phyloP scores from a whole-genome alignment of 306 rosid species.

The Vigna nakashimae region DNA sequence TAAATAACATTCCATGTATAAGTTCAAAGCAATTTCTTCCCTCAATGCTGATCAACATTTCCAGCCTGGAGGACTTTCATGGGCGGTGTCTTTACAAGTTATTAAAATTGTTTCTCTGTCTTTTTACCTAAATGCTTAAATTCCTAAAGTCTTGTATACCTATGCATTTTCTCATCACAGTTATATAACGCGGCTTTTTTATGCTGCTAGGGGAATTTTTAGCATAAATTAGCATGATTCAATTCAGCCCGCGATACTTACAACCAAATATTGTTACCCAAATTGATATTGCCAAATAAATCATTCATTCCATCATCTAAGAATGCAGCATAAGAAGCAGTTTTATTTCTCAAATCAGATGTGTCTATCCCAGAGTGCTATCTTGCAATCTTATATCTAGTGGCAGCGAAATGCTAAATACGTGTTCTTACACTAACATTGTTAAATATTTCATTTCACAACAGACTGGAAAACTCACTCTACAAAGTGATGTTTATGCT shows the following conservation, averaged over 20 bases:
- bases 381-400: constrained; percentile 18
- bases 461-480: constrained; percentile 95
- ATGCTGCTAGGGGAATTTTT: constrained; percentile 6
- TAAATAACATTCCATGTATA: constrained; percentile 10
- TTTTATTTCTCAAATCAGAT: constrained; percentile 35
- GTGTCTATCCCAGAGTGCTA: constrained; percentile 3
- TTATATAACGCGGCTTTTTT: not conserved
- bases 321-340: constrained; percentile 18
- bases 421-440: constrained; percentile 2
- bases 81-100: not conserved
- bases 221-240: constrained; percentile 23
- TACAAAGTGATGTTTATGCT: constrained; percentile 97
- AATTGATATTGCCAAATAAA: constrained; percentile 12
- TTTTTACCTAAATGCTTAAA: not conserved
- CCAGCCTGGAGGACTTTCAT: not conserved
- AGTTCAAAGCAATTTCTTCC: not conserved
- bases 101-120: not conserved
- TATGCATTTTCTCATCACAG: not conserved
- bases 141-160: not conserved
- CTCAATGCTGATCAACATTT: not conserved
- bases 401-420: constrained; percentile 6
- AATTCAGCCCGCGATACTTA: constrained; percentile 9
- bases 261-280: constrained; percentile 4
- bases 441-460: constrained; percentile 33
- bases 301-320: constrained; percentile 7